Base-by-base conservation (phyloP, 805 yeast genomes). In the Tetrapisispora pingtungensis region DNA sequence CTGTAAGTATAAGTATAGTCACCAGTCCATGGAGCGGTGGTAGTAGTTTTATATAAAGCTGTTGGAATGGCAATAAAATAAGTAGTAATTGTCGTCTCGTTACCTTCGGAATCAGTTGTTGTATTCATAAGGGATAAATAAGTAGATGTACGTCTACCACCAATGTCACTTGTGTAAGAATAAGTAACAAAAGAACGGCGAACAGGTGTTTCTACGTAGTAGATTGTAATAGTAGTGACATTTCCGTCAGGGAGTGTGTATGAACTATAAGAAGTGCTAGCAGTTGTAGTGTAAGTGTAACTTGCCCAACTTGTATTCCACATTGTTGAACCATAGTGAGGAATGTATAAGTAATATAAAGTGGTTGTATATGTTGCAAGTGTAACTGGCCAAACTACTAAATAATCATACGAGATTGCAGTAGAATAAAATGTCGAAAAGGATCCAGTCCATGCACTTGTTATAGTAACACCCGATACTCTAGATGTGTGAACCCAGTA, bases 191-290 rank as follows among this genome's bases (percentile, higher is more conserved):
- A 19, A n/a, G 34, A 15, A 7, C 28, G 26, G 15, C 12, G 14
- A 5, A 17, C 14, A 7, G 54, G 54, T 3, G 50, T 46, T 24
- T 45, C 19, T 10, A 44, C 36, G n/a, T 40, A 39, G 24, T 43
- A 50, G 17, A 43, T 33, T 0, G 54, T 50, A 12, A 28, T 14
- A 28, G 31, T 28, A 5, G 13, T 28, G 4, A 28, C 31, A 14
- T 28, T 14, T 7, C 31, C 31, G 13, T 28, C n/a, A 7, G 13
- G 5, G 4, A 7, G n/a, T 12, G 31, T 28, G 12, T 28, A 28
- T 14, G 31, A 28, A 12, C 14, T 28, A 4, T 7, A 7, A 28
- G n/a, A 12, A 7, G 31, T 28, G 5, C 13, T 28, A 7, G n/a
- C 13, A 7, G 31, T 28, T 7, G n/a, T 28, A 7, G n/a, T 28